Evolutionary conservation across 352 stramenopile species (phyloP).

Genomic region (Pythium guiyangense): DNA sequence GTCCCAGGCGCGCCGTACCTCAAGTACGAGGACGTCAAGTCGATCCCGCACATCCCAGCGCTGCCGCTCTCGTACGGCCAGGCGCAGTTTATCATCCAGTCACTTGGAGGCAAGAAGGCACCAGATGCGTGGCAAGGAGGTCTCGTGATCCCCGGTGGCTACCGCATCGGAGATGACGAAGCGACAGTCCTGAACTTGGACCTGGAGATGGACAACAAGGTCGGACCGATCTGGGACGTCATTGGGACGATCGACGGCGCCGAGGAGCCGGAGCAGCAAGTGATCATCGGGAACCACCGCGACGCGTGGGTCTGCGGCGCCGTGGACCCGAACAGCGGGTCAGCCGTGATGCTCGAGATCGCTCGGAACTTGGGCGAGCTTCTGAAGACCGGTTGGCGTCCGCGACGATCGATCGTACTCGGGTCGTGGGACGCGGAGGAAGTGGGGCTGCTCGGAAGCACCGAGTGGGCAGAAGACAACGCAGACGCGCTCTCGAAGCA

Average conservation of each 20-base stretch:
- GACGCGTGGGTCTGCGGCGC: slow-evolving; percentile 90
- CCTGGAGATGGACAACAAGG: slow-evolving; percentile 71
- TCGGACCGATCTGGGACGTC: slow-evolving; percentile 85
- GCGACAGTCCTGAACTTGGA: slow-evolving; percentile 59
- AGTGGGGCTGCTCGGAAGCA: slow-evolving; percentile 77
- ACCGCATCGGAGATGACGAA: slow-evolving; percentile 68
- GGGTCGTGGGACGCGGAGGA: slow-evolving; percentile 86
- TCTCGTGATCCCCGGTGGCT: slow-evolving; percentile 73
- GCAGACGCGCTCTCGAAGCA: slow-evolving; percentile 44
- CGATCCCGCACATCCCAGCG: slow-evolving; percentile 65
- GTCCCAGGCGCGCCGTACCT: slow-evolving; percentile 34
- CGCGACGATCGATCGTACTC: slow-evolving; percentile 69
- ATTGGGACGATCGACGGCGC: slow-evolving; percentile 73
- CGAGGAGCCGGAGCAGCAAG: slow-evolving; percentile 51
- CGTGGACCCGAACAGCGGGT: slow-evolving; percentile 81
- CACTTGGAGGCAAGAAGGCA: slow-evolving; percentile 51
- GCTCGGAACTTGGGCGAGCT: slow-evolving; percentile 65
- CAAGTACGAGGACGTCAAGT: slow-evolving; percentile 39
- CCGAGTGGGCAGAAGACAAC: slow-evolving; percentile 77
- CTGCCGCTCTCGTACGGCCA: slow-evolving; percentile 87
- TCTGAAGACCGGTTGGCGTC: slow-evolving; percentile 56
- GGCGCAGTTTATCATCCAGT: slow-evolving; percentile 65
- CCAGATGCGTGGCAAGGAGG: slow-evolving; percentile 69
- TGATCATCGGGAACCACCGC: slow-evolving; percentile 88
- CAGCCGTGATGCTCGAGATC: slow-evolving; percentile 79